These are phyloP conservation scores for Aspergillus japonicus DNA, from an alignment of 2,329 filamentous ascomycete genomes.

Conservation along the genomic window DNA sequence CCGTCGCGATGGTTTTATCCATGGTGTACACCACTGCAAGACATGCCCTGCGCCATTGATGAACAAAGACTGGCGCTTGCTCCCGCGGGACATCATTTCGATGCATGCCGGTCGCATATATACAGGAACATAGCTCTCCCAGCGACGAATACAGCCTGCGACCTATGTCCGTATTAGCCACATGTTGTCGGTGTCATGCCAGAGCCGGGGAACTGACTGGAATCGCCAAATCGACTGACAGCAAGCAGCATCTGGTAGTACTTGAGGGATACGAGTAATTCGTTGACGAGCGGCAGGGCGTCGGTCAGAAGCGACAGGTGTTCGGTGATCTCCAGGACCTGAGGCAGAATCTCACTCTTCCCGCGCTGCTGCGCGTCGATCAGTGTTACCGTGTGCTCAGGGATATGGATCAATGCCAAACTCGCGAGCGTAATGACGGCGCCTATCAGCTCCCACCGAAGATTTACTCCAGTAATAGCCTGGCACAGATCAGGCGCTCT, in stretches of 20 bases:
- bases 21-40: neutral
- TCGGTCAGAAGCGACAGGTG: neutral
- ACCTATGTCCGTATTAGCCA: neutral
- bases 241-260: constrained; percentile 5
- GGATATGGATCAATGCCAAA: neutral
- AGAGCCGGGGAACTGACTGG: neutral
- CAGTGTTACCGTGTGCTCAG: neutral
- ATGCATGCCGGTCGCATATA: neutral
- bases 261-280: neutral
- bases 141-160: neutral
- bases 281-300: neutral
- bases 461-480: neutral
- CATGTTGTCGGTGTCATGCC: neutral
- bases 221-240: constrained; percentile 1
- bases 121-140: neutral
- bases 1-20: constrained; percentile 5
- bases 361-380: neutral
- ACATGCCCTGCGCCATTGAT: constrained; percentile 1
- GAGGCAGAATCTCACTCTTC: neutral
- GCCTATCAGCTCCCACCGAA: neutral
- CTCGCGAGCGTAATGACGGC: neutral
- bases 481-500: neutral
- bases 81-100: neutral
- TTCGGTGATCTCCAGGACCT: neutral
- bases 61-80: neutral